phyloP scores from a whole-genome alignment of 139 green algal genomes.

The Parachlorella kessleri region DNA sequence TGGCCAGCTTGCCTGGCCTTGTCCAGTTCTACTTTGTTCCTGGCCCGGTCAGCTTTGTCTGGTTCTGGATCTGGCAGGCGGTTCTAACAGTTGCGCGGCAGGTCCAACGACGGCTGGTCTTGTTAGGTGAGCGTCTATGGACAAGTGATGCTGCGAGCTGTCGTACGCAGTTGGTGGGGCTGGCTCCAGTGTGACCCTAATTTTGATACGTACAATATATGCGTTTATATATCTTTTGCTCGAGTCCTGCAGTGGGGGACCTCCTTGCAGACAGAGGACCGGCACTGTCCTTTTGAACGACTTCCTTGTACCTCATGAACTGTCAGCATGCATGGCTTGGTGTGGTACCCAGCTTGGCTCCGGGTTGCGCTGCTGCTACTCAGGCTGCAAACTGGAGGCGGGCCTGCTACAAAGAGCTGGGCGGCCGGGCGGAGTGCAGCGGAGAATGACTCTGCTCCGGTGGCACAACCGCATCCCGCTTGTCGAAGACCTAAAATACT shows the following conservation, averaged over 20 bases:
- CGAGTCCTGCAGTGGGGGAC: too few species aligned
- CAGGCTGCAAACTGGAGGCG: neutral
- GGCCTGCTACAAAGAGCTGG: neutral
- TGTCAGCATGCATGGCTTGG: too few species aligned
- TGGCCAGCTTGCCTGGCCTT: slow-evolving; percentile 19
- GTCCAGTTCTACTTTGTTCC: slow-evolving; percentile 30
- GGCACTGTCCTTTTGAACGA: too few species aligned
- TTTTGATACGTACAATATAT: too few species aligned
- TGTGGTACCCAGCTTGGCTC: too few species aligned
- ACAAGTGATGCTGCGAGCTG: too few species aligned
- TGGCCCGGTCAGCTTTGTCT: slow-evolving; percentile 29
- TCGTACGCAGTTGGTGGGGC: too few species aligned
- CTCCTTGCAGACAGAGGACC: too few species aligned
- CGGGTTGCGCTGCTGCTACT: too few species aligned
- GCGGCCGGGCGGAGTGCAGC: neutral
- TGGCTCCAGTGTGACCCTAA: too few species aligned
- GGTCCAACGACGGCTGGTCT: neutral
- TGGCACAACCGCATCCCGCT: neutral
- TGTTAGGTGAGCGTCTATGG: neutral
- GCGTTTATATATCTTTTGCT: too few species aligned
- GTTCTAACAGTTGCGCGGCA: neutral
- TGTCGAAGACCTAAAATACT: neutral
- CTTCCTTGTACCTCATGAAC: too few species aligned
- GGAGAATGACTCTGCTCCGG: neutral
- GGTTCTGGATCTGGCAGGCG: neutral